phyloP scores from a whole-genome alignment of 1,139 yeast genomes.

The Lodderomyces theae region DNA sequence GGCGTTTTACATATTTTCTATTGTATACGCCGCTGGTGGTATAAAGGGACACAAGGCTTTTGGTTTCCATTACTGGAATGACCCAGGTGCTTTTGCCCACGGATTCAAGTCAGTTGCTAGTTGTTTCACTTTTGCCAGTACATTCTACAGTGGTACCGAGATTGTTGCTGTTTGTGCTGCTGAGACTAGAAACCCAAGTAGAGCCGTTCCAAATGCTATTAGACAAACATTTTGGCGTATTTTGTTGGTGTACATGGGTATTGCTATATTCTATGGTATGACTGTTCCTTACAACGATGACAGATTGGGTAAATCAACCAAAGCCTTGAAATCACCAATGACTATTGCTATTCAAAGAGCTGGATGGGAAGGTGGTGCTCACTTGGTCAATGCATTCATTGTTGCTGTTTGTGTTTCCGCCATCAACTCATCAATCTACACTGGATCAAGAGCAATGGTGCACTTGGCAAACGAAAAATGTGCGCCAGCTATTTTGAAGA shows the following conservation, averaged over 20 bases:
- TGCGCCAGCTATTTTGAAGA: slow-evolving; percentile 44
- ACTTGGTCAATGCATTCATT: slow-evolving; percentile 51
- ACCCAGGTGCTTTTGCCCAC: slow-evolving; percentile 48
- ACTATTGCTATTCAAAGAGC: slow-evolving; percentile 43
- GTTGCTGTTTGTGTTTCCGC: slow-evolving; percentile 53
- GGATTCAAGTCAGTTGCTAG: slow-evolving; percentile 69
- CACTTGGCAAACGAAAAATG: slow-evolving; percentile 50
- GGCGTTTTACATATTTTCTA: slow-evolving; percentile 58
- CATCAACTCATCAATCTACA: slow-evolving; percentile 51
- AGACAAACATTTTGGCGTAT: slow-evolving; percentile 58
- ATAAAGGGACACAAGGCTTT: slow-evolving; percentile 51
- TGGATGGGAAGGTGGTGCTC: slow-evolving; percentile 50
- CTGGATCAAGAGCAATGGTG: slow-evolving; percentile 52
- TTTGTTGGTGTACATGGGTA: slow-evolving; percentile 52
- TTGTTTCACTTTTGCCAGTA: slow-evolving; percentile 68
- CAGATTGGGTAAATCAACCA: slow-evolving; percentile 22
- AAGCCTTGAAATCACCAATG: slow-evolving; percentile 43
- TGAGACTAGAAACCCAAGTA: slow-evolving; percentile 54
- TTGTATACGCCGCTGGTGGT: slow-evolving; percentile 68
- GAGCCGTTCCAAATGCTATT: slow-evolving; percentile 56
- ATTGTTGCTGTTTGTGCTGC: slow-evolving; percentile 57
- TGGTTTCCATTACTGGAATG: slow-evolving; percentile 50
- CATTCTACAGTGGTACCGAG: slow-evolving; percentile 58
- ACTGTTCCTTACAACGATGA: slow-evolving; percentile 54
- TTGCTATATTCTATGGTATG: slow-evolving; percentile 51